Evolutionary conservation across 2,329 filamentous ascomycete genomes (phyloP), one percentile per base, ranked within the genome.

Genomic region (Arthroderma sp.): DNA sequence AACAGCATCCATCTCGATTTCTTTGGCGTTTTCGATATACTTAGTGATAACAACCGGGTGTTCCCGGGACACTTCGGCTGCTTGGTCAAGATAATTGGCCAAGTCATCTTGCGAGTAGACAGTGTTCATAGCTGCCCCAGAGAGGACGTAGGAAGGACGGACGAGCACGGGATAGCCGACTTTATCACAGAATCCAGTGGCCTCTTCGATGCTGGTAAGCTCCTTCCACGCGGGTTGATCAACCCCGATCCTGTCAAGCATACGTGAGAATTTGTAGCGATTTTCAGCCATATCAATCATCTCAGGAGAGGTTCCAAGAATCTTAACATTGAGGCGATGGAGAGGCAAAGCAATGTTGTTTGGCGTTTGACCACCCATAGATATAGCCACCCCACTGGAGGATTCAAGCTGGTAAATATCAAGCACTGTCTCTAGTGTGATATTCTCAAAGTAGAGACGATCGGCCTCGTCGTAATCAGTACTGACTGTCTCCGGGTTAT

Each of bases 261-360:
- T 95, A 68, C 93, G 89, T 44, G 90, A 95, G 78, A 97, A 97
- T 78, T 97, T 97, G 81, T 94, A 97, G 59, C 93, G 81, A 73
- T 98, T 97, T 77, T 98, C 93, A 1, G 93, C 93, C 37, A 82
- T 89, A 71, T 98, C 93, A 68, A 98, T 97, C 91, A 97, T 97
- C 73, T 98, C 93, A 8, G 93, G 93, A 0, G 91, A 96, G 1
- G 93, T 98, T 64, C 93, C 93, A 2, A 97, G 79, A 37, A 97
- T 85, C 76, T 91, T 94, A 68, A 95, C 88, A 61, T 94, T 93
- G 54, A 90, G 81, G 62, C 91, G 86, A 71, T 91, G 85, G 19
- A 98, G 81, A 2, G 89, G 87, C 54, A 97, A 79, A 1, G 93
- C 90, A 66, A 98, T 96, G 77, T 97, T 97, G 80, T 97, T 97